phyloP scores from a whole-genome alignment of 2,329 filamentous ascomycete genomes.

The Magnaporthales sp. region DNA sequence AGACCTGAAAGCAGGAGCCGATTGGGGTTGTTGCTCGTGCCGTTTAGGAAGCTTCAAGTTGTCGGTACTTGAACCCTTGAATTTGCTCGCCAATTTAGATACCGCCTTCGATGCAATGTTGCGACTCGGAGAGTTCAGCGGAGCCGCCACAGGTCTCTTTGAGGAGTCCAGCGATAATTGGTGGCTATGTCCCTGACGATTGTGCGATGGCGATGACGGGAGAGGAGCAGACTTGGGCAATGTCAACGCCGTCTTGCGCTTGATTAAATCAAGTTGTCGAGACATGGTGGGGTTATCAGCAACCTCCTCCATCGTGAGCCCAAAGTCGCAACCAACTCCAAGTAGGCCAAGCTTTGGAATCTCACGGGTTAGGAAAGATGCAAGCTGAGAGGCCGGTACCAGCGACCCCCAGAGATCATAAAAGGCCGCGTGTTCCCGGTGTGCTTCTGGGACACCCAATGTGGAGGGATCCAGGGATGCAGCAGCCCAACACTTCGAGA shows the following conservation, averaged over 20 bases:
- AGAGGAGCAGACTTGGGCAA: neutral
- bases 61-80: constrained; percentile 8
- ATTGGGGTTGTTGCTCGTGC: constrained; percentile 6
- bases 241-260: constrained; percentile 15
- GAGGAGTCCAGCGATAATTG: neutral
- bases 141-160: neutral
- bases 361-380: constrained; percentile 32
- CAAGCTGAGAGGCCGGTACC: constrained; percentile 37
- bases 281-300: constrained; percentile 41
- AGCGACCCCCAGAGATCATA: constrained; percentile 42
- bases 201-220: neutral
- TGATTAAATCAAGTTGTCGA: constrained; percentile 36
- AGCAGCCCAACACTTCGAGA: constrained; percentile 34
- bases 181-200: neutral
- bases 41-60: constrained; percentile 7
- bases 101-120: constrained; percentile 2
- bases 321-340: constrained; percentile 22
- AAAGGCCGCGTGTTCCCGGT: constrained; percentile 37
- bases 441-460: constrained; percentile 28
- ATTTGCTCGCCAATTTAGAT: constrained; percentile 10
- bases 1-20: neutral
- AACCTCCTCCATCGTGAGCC: constrained; percentile 37
- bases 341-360: constrained; percentile 27
- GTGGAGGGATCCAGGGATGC: constrained; percentile 28
- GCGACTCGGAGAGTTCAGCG: neutral